Conservation (phyloP, 495 filamentous ascomycete genomes). For the Aspergillus avenaceus region DNA sequence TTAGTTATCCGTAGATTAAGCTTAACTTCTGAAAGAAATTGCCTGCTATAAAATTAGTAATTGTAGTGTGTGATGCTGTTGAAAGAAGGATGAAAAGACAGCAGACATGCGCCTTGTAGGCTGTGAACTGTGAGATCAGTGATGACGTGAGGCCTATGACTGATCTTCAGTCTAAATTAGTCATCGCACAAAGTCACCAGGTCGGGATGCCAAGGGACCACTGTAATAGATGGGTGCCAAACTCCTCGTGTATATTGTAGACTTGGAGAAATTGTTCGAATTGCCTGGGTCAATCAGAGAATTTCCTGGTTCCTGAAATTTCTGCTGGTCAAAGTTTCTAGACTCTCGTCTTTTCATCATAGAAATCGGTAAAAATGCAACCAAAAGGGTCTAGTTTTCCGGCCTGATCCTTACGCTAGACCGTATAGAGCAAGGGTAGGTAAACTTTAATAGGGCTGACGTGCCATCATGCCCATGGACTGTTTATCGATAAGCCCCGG, state of each 20-base stretch:
- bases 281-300: no score
- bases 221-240: no score
- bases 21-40: slow-evolving; percentile 1
- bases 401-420: slow-evolving; percentile 10
- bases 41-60: not conserved
- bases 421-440: not conserved
- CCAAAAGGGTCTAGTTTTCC: slow-evolving; percentile 17
- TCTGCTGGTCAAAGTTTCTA: slow-evolving; percentile 1
- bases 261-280: no score
- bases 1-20: slow-evolving; percentile 3
- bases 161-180: not conserved
- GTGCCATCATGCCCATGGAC: not conserved
- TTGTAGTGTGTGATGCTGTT: no score
- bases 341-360: slow-evolving; percentile 14
- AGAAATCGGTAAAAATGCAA: slow-evolving; percentile 13
- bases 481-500: slow-evolving; percentile 19
- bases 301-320: no score
- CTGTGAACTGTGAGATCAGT: not conserved
- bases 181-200: not conserved
- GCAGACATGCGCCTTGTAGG: not conserved
- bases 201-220: not conserved
- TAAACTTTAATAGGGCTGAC: not conserved
- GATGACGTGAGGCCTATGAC: not conserved
- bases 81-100: no score
- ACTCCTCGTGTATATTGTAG: no score